Evolutionary conservation across 2,329 filamentous ascomycete species (phyloP).

Genomic region (Penicillium paneum): DNA sequence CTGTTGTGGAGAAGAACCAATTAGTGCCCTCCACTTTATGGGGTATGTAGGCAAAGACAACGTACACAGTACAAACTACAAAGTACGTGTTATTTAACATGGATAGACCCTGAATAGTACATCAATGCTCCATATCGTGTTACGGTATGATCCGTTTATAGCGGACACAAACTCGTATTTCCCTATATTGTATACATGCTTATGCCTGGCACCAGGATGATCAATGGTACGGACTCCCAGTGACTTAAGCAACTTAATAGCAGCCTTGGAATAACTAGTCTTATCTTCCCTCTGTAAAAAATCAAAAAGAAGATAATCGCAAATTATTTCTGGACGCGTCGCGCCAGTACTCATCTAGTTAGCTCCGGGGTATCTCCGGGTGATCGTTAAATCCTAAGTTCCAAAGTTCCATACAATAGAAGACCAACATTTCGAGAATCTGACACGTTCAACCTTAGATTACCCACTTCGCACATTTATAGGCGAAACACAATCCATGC

Average conservation of each 20-base stretch:
- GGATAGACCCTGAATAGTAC: neutral
- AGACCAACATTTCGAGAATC: neutral
- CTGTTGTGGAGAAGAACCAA: conserved; percentile 1
- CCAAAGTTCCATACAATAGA: neutral
- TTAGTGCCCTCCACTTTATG: neutral
- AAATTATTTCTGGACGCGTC: neutral
- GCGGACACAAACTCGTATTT: neutral
- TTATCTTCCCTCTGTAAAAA: neutral
- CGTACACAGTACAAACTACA: no score
- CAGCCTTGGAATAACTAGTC: no score
- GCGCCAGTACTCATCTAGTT: neutral
- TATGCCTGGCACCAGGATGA: neutral
- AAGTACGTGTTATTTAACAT: neutral
- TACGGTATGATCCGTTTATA: neutral
- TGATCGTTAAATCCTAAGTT: no score
- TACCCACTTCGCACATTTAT: neutral
- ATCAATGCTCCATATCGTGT: neutral
- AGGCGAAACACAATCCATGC: neutral
- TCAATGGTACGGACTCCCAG: neutral
- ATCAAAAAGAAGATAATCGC: neutral
- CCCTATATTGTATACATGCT: neutral
- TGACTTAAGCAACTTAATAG: neutral
- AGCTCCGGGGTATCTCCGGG: conserved; percentile 6
- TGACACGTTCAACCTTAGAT: neutral
- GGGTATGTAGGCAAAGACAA: neutral